Evolutionary conservation across 306 rosid genomes (phyloP), one percentile per base, ranked within the genome.

Genomic region (Morella rubra): DNA sequence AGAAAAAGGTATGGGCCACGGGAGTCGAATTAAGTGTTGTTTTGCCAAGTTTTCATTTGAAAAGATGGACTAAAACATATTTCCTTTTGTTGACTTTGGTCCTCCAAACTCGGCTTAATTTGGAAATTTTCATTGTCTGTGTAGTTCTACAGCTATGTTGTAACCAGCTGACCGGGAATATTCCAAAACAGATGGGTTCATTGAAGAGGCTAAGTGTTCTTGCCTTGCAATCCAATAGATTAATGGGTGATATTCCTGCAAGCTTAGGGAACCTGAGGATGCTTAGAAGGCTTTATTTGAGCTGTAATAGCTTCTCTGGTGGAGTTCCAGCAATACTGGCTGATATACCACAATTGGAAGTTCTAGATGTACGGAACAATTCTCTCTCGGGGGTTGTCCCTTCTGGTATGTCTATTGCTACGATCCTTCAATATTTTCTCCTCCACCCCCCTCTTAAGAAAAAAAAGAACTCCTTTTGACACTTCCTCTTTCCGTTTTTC

Each of bases 81-180:
- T 16, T 42, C 16, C 24, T 3, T 65, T 65, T 59, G 10, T 3
- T 18, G 20, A 50, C 53, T 12, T 74, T 55, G 32, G 60, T 47
- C 69, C 27, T 73, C 7, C 15, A 19, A 71, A 19, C 75, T 61
- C 20, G 4, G 71, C 32, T 11, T 73, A 32, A 10, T 67, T 16
- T 15, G 61, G 24, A 32, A 18, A 3, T 47, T 16, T 58, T 45
- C 49, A 47, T 41, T 46, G 51, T 58, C 1, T 76, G 32, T 76
- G 19, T 73, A 94, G 98, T 87, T 58, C 45, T 94, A 24, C 99
- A 95, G 86, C 76, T 95, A 64, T 91, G 97, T 11, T 87, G 88
- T 82, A 95, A 95, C 76, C 86, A 84, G 79, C 85, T 95, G 81
- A 91, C 77, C 62, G 97, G 97, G 44, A 84, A 64, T 60, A 87